Evolutionary conservation across 805 yeast genomes (phyloP), one percentile per base, ranked within the genome.

Genomic region (Teunomyces stri): DNA sequence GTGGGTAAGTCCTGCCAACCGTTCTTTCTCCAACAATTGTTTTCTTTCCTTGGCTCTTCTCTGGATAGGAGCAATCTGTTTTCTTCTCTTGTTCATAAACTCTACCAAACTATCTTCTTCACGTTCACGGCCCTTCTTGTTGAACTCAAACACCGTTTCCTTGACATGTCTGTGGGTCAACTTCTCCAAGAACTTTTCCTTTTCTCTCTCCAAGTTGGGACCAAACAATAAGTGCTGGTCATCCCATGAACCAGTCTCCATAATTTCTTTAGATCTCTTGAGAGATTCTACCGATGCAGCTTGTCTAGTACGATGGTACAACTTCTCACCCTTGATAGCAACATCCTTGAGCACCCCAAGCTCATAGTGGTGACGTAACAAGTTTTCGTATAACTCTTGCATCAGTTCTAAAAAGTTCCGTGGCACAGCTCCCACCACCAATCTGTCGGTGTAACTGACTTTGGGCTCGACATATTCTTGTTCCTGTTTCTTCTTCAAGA

Each of bases 121-220:
- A 30, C 57, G 60, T 28, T 63, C 69, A 43, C 75, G 77, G n/a
- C 72, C 74, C 47, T 65, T 69, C 37, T 68, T 70, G 51, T 83
- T 80, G 66, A 90, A 86, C 66, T 94, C 99, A 63, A 94, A 94
- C 3, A 94, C 97, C 0, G 99, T 94, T 62, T 94, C 98, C 58
- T 88, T 85, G 43, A 81, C 73, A 37, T 73, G 65, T 61, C 97
- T 76, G 55, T 87, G 78, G 50, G 81, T 80, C 50, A 94, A 70
- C 57, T 82, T 82, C 4, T 81, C 87, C 53, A 94, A 75, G 58
- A 94, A 84, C 36, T 68, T 76, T 21, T 85, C 75, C 61, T 87
- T 88, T 55, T 87, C 94, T 52, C 75, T 76, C 56, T 88, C 96
- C 45, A 76, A 63, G 59, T 89, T 89, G 27, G 79, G 76, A 18